Evolutionary conservation across 2,329 filamentous ascomycete genomes (phyloP).

Genomic region (Pyricularia sp.): DNA sequence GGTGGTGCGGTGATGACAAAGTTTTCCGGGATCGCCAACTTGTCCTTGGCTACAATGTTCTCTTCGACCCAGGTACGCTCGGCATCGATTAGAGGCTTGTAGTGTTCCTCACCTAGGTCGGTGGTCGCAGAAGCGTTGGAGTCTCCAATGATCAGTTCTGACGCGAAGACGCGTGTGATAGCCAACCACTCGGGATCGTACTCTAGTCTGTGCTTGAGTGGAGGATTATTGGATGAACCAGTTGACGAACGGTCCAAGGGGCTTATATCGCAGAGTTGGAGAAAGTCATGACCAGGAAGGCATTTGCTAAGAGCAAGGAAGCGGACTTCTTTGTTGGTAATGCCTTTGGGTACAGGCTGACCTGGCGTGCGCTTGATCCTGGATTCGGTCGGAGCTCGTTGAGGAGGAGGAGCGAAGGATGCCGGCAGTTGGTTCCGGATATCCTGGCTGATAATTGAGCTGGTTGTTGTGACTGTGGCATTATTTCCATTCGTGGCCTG

Average conservation of each 20-base stretch:
- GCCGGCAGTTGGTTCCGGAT: conserved; percentile 64
- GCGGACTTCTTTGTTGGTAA: conserved; percentile 64
- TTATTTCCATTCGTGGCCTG: background rate
- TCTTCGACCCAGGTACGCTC: conserved; percentile 72
- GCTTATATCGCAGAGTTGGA: conserved; percentile 60
- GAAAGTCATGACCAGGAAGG: conserved; percentile 62
- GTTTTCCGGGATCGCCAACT: conserved; percentile 61
- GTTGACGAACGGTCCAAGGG: conserved; percentile 23
- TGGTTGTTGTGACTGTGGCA: conserved; percentile 9
- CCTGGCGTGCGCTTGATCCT: conserved; percentile 58
- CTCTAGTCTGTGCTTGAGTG: conserved; percentile 44
- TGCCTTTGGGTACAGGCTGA: conserved; percentile 54
- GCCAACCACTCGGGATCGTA: conserved; percentile 96
- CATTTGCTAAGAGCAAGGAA: conserved; percentile 93
- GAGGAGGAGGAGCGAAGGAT: conserved; percentile 48
- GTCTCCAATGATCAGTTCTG: conserved; percentile 47
- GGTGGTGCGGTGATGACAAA: conserved; percentile 66
- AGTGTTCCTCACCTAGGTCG: conserved; percentile 56
- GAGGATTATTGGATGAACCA: conserved; percentile 11
- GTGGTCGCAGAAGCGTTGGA: conserved; percentile 27
- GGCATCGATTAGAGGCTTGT: conserved; percentile 52
- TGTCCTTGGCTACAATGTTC: conserved; percentile 49
- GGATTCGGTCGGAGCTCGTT: conserved; percentile 51
- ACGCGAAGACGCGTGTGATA: conserved; percentile 71
- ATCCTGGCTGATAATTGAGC: conserved; percentile 39